Conservation (phyloP, 805 yeast genomes). For the Candida tibetensis region DNA sequence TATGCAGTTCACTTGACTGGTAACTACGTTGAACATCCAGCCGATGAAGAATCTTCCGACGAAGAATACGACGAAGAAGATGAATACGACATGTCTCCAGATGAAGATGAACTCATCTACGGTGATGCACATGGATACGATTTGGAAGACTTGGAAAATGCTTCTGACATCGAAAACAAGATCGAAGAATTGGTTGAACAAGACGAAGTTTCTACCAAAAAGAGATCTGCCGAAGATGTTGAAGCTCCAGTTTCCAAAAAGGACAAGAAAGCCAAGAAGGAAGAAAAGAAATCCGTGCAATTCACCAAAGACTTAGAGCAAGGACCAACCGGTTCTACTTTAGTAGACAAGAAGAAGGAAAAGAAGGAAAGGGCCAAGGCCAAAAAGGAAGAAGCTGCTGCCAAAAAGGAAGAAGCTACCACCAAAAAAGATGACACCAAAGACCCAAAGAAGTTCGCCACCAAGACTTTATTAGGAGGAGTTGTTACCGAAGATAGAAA, state of each 20-base stretch:
- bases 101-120: conserved; percentile 65
- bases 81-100: conserved; percentile 70
- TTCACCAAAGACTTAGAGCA: conserved; percentile 90
- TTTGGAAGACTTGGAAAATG: conserved; percentile 63
- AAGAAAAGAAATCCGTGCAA: conserved; percentile 71
- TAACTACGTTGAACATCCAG: conserved; percentile 95
- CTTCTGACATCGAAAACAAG: conserved; percentile 67
- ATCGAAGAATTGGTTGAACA: conserved; percentile 72
- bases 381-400: conserved; percentile 26
- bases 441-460: conserved; percentile 53
- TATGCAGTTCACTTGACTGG: conserved; percentile 91
- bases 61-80: conserved; percentile 49
- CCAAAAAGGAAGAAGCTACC: conserved; percentile 20
- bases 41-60: conserved; percentile 63
- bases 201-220: conserved; percentile 43
- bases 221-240: conserved; percentile 31
- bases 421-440: conserved; percentile 14
- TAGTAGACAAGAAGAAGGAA: conserved; percentile 22
- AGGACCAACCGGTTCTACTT: conserved; percentile 73
- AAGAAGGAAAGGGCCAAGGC: conserved; percentile 19
- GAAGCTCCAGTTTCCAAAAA: conserved; percentile 22
- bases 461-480: conserved; percentile 88
- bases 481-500: conserved; percentile 90
- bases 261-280: conserved; percentile 27
- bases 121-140: conserved; percentile 46